A percentile compares a stretch with the other conserved stretches of the same genome.
Evolutionary conservation across 2,329 filamentous ascomycete species (phyloP).

Genomic region (Exophiala calicioides): DNA sequence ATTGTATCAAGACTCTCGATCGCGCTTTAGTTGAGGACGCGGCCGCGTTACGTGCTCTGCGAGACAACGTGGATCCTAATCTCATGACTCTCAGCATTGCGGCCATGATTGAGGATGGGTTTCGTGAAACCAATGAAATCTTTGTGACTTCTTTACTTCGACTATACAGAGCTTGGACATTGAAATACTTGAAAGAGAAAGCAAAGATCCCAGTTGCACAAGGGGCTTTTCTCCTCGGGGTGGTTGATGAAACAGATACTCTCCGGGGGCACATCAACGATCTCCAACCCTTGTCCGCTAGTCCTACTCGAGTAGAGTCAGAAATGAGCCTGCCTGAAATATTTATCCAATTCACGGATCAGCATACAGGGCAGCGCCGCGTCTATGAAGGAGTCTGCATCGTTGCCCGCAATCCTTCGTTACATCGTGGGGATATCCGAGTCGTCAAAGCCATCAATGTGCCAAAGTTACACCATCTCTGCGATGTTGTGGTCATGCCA

Average conservation of each 20-base stretch:
- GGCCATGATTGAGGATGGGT: conserved; percentile 75
- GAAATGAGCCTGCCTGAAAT: conserved; percentile 72
- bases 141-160: conserved; percentile 78
- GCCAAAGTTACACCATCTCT: conserved; percentile 71
- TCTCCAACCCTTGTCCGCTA: conserved; percentile 37
- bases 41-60: conserved; percentile 68
- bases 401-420: conserved; percentile 86
- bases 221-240: conserved; percentile 85
- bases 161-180: conserved; percentile 84
- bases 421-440: conserved; percentile 89
- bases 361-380: conserved; percentile 57
- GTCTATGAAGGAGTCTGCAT: conserved; percentile 77
- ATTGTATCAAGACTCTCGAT: conserved; percentile 69
- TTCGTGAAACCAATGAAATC: conserved; percentile 73
- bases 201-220: conserved; percentile 78
- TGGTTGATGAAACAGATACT: conserved; percentile 78
- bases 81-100: conserved; percentile 74
- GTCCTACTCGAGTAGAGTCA: conserved; percentile 43
- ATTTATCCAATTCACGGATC: conserved; percentile 76
- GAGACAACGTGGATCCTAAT: conserved; percentile 80
- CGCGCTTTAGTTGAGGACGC: conserved; percentile 66
- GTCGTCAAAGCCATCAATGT: conserved; percentile 81
- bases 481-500: conserved; percentile 85
- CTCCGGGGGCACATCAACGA: conserved; percentile 69
- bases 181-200: conserved; percentile 90